phyloP scores from a whole-genome alignment of 176 grass and related monocot species.

The Oryza glaberrima region DNA sequence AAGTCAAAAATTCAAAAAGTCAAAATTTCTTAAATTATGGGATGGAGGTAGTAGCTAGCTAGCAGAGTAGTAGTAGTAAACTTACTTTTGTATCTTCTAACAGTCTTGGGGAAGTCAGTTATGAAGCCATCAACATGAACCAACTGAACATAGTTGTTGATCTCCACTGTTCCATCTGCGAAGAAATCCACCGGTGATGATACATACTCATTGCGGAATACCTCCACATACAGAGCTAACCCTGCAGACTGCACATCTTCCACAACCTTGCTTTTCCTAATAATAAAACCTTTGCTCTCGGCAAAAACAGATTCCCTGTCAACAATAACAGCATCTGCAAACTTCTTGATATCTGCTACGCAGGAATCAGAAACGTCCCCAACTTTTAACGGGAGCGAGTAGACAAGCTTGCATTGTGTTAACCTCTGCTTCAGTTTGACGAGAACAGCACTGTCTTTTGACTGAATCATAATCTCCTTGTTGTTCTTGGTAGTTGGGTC shows the following conservation, averaged over 20 bases:
- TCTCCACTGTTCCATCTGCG: conserved; percentile 68
- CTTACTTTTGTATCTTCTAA: conserved; percentile 70
- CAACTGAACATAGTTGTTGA: conserved; percentile 63
- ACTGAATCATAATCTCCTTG: conserved; percentile 65
- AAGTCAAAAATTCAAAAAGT: too few relatives aligned
- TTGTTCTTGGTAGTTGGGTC: conserved; percentile 36
- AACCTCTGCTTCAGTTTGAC: conserved; percentile 57
- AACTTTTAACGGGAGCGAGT: conserved; percentile 18
- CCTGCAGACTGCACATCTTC: conserved; percentile 49
- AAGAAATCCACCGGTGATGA: conserved; percentile 68
- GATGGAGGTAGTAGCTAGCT: too few relatives aligned
- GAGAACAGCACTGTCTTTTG: conserved; percentile 69
- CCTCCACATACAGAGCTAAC: conserved; percentile 61
- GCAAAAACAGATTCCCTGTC: conserved; percentile 53
- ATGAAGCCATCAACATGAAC: conserved; percentile 60
- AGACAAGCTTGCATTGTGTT: too few relatives aligned
- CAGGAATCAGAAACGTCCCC: conserved; percentile 52
- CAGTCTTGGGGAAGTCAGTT: conserved; percentile 80
- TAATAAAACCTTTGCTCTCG: not conserved
- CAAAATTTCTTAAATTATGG: too few relatives aligned
- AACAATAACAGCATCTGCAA: conserved; percentile 67
- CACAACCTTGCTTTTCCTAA: conserved; percentile 36
- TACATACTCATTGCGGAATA: conserved; percentile 71
- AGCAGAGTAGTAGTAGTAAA: not conserved
- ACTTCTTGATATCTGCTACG: conserved; percentile 56